Evolutionary conservation across 176 grass and related monocot genomes (phyloP).

Genomic region (Aegilops umbellulata): DNA sequence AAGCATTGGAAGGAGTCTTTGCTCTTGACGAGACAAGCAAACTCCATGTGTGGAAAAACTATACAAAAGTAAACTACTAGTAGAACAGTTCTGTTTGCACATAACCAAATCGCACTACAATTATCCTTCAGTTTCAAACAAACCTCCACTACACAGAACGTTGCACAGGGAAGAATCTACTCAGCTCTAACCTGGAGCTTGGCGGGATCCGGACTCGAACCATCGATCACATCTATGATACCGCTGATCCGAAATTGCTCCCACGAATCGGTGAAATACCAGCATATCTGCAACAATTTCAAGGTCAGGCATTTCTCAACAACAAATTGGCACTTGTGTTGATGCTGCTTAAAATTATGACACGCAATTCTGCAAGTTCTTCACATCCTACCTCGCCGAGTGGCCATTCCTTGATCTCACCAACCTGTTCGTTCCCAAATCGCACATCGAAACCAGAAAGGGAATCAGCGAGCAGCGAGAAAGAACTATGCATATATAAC

Average conservation of each 20-base stretch:
- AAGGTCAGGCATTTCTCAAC: background rate
- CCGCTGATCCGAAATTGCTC: slow-evolving; percentile 91
- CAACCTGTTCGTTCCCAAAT: slow-evolving; percentile 42
- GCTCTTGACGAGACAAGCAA: background rate
- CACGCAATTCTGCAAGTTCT: background rate
- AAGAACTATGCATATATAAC: background rate
- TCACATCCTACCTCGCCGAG: slow-evolving; percentile 61
- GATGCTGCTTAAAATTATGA: background rate
- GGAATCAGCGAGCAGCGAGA: background rate
- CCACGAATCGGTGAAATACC: slow-evolving; percentile 95
- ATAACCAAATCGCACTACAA: background rate
- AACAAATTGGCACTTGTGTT: background rate
- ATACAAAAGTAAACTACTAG: background rate
- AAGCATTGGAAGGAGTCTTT: background rate
- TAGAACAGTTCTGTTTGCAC: background rate
- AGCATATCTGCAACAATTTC: slow-evolving; percentile 67
- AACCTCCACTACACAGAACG: background rate
- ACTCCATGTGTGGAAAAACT: background rate
- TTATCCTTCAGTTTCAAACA: background rate
- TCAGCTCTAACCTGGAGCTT: slow-evolving; percentile 76
- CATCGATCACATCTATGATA: slow-evolving; percentile 69
- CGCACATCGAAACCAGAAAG: background rate
- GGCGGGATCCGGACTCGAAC: slow-evolving; percentile 38
- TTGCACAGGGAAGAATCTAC: background rate
- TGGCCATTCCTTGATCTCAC: slow-evolving; percentile 63